Conservation (phyloP, 129 eudicot species). For the Flaveria ramosissima region DNA sequence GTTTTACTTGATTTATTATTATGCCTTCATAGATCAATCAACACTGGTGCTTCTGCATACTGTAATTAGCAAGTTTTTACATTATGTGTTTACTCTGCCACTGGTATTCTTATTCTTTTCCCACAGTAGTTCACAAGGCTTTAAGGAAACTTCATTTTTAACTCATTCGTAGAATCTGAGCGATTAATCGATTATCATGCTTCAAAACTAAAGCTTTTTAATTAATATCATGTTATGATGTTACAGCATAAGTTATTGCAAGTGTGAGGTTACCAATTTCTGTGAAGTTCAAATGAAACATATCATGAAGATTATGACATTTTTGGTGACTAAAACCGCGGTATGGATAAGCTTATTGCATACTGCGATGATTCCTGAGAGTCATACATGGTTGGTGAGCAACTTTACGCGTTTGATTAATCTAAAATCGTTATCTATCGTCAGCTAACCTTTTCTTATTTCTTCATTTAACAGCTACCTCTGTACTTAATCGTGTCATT, state of each 20-base stretch:
- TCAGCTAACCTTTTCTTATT: neutral
- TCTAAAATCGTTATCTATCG: neutral
- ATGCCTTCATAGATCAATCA: too few species aligned
- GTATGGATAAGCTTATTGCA: conserved; percentile 71
- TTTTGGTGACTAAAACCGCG: conserved; percentile 60
- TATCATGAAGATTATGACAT: conserved; percentile 66
- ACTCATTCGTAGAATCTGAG: too few species aligned
- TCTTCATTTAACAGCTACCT: conserved; percentile 52
- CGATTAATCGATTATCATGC: too few species aligned
- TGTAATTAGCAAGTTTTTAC: too few species aligned
- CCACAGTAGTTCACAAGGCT: too few species aligned
- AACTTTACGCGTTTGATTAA: conserved; percentile 17
- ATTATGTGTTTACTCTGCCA: too few species aligned
- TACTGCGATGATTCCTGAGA: conserved; percentile 58
- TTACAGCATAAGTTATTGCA: conserved; percentile 12
- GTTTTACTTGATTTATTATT: too few species aligned
- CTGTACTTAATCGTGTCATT: conserved; percentile 68
- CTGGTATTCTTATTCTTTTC: too few species aligned
- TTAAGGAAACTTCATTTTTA: too few species aligned
- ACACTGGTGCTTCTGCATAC: too few species aligned
- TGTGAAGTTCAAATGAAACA: conserved; percentile 61
- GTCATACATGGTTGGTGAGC: conserved; percentile 85
- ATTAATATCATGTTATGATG: conserved; percentile 1
- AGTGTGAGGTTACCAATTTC: neutral
- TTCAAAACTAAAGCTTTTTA: too few species aligned